Percentiles rank a stretch among this genome's conserved stretches.
These are phyloP conservation scores for Blastocystis sp. DNA, from an alignment of 352 stramenopile species.

Conservation along the genomic window DNA sequence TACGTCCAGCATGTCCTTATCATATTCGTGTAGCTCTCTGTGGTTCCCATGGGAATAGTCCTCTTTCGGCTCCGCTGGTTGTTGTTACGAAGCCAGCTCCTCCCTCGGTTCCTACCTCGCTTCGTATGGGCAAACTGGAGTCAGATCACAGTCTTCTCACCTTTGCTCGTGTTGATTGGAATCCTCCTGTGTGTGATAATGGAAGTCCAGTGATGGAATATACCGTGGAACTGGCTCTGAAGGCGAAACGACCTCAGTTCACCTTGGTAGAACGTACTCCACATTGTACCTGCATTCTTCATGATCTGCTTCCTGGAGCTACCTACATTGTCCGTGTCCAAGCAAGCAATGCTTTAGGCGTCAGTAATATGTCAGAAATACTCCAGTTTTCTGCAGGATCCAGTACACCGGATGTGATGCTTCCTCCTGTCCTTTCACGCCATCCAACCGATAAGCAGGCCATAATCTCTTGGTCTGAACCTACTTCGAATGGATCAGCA, in stretches of 20 bases:
- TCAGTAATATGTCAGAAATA: background rate
- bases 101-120: background rate
- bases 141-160: background rate
- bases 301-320: background rate
- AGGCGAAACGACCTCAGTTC: background rate
- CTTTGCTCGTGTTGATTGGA: slow-evolving; percentile 9
- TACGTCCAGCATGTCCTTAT: slow-evolving; percentile 24
- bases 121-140: background rate
- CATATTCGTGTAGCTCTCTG: background rate
- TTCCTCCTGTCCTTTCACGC: background rate
- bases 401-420: background rate
- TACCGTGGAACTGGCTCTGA: background rate
- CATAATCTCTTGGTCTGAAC: slow-evolving; percentile 16
- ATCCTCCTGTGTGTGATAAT: slow-evolving; percentile 12
- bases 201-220: background rate
- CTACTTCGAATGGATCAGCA: slow-evolving; percentile 17
- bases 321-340: slow-evolving; percentile 11
- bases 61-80: background rate
- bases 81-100: background rate
- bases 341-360: background rate
- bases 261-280: background rate
- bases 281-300: background rate
- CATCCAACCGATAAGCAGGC: background rate
- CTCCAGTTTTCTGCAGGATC: background rate
- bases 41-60: background rate